Base-by-base conservation (phyloP, 768 basidiomycete species). In the Imleria badia region DNA sequence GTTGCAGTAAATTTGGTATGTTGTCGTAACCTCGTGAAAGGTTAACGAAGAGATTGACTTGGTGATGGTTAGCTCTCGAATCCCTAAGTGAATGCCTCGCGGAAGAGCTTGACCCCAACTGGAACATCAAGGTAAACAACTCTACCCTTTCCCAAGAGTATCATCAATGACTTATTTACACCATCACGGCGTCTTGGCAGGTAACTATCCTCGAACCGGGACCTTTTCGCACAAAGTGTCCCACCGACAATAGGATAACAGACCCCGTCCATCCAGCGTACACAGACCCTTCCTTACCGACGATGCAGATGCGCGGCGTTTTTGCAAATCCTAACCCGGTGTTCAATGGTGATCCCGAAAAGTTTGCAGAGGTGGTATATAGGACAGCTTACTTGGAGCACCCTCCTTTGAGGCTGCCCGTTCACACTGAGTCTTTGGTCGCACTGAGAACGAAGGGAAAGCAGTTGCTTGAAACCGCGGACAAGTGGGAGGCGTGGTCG, bases 111-210 rank as follows among this genome's bases (percentile, higher is more conserved):
- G 8, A 55, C 20, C 65, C 65, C 19, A n/a, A 43, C n/a, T 66
- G 61, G 65, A 59, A 61, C 43, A 63, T 66, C 45, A 59, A 63
- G 43, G 59, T 59, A 51, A 52, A 36, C 19, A 14, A 5, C 14
- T 12, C 6, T 12, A 12, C 23, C 20, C 19, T 9, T 30, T 39
- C n/a, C 23, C 5, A n/a, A 19, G 9, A 14, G 20, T 31, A 5
- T 30, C 31, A 15, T 22, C 35, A 10, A 48, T 20, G 12, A 13
- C 26, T 15, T 20, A 17, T 30, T 38, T 14, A 15, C 42, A 44
- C 29, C 5, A 11, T 29, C 13, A 22, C 31, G 10, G 7, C 9
- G 2, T 12, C 17, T 35, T 23, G 20, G 22, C 36, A 55, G 54
- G 15, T 55, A 9, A 59, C 38, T 30, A n/a, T 54, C 14, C 55